A percentile compares a stretch with the other conserved stretches of the same genome.
Conservation (phyloP, 139 green algal genomes). For the Axilococcus clingmanii region DNA sequence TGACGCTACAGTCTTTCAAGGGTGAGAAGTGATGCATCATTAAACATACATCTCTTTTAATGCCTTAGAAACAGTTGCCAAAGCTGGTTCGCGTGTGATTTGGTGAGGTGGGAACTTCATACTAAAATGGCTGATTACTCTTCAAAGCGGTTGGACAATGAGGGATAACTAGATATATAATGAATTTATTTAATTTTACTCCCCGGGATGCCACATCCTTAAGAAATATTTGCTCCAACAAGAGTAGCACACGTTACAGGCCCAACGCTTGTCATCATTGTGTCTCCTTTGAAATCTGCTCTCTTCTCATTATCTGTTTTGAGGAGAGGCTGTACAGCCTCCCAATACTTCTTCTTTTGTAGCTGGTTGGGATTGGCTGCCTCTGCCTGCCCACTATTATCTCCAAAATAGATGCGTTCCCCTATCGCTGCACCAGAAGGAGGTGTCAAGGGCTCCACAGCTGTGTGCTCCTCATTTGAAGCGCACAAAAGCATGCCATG, state of each 20-base stretch:
- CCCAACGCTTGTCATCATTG: conserved; percentile 55
- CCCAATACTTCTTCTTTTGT: conserved; percentile 85
- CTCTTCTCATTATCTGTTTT: conserved; percentile 31
- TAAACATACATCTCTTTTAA: conserved; percentile 27
- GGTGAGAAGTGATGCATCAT: neutral
- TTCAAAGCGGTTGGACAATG: neutral
- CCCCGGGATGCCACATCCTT: conserved; percentile 1
- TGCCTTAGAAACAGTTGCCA: conserved; percentile 11
- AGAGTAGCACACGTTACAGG: conserved; percentile 40
- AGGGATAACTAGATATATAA: neutral
- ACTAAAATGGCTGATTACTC: neutral
- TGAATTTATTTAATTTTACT: neutral
- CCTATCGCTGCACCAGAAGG: conserved; percentile 63
- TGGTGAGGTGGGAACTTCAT: conserved; percentile 16
- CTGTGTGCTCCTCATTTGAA: conserved; percentile 58
- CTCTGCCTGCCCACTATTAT: conserved; percentile 19
- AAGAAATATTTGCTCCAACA: conserved; percentile 45
- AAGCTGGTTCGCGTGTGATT: conserved; percentile 12
- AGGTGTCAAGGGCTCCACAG: conserved; percentile 68
- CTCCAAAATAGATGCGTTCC: conserved; percentile 59
- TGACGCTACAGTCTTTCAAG: neutral
- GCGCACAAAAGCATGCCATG: conserved; percentile 88
- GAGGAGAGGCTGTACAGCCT: conserved; percentile 53
- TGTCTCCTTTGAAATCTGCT: conserved; percentile 38
- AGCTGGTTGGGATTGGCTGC: conserved; percentile 38